Conservation (phyloP, 2,329 filamentous ascomycete genomes). For the Hypoxylon sp. region DNA sequence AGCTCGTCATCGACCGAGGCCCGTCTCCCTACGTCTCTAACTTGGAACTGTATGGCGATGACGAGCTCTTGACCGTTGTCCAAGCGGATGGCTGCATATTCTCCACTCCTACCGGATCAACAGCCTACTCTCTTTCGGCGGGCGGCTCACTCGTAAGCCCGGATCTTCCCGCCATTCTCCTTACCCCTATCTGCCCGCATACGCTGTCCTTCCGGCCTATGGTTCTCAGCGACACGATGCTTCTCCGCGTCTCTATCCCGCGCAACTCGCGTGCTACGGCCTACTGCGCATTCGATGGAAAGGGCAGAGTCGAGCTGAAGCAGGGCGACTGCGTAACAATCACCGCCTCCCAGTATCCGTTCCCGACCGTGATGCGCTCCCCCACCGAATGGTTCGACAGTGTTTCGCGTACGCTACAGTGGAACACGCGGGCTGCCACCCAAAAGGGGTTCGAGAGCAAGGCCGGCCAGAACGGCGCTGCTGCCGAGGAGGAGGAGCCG, state of each 20-base stretch:
- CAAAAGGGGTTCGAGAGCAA: conserved; percentile 84
- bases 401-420: conserved; percentile 87
- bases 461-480: conserved; percentile 56
- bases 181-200: conserved; percentile 97
- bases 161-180: conserved; percentile 93
- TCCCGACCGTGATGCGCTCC: conserved; percentile 91
- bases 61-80: conserved; percentile 92
- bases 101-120: conserved; percentile 92
- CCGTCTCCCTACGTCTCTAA: conserved; percentile 97
- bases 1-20: conserved; percentile 96
- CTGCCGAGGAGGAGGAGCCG: conserved; percentile 62
- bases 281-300: conserved; percentile 97
- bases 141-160: conserved; percentile 96
- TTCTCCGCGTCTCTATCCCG: conserved; percentile 87
- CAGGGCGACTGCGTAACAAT: conserved; percentile 97
- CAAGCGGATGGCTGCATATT: conserved; percentile 98
- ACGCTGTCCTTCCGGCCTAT: conserved; percentile 97
- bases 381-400: conserved; percentile 97
- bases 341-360: conserved; percentile 93
- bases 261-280: conserved; percentile 86
- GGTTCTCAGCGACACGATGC: conserved; percentile 94
- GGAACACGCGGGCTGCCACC: conserved; percentile 91
- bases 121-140: conserved; percentile 94
- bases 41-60: conserved; percentile 93
- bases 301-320: conserved; percentile 89